A percentile compares a stretch with the other conserved stretches of the same genome.
Conservation (phyloP, 2,329 filamentous ascomycete species). For the Arthrinium puccinioides region DNA sequence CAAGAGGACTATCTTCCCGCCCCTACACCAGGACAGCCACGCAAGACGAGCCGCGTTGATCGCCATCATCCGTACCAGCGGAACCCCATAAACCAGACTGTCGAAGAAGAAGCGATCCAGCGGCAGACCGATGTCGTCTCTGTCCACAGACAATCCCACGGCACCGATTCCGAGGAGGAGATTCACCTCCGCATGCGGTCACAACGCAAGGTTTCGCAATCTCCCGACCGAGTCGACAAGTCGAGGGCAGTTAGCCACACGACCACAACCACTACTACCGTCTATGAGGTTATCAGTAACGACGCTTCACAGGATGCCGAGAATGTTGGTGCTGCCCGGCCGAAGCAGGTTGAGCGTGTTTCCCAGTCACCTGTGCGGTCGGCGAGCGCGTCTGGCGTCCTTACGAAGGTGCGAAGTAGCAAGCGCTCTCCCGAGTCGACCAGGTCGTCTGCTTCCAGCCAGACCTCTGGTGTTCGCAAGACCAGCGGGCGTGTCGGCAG, state of each 20-base stretch:
- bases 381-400: conserved; percentile 44
- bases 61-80: conserved; percentile 68
- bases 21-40: conserved; percentile 89
- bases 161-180: conserved; percentile 74
- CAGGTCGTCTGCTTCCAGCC: conserved; percentile 32
- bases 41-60: conserved; percentile 76
- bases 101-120: conserved; percentile 44
- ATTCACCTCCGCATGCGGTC: conserved; percentile 68
- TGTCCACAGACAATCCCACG: conserved; percentile 54
- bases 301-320: conserved; percentile 64
- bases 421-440: conserved; percentile 45
- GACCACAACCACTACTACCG: conserved; percentile 65
- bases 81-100: conserved; percentile 36
- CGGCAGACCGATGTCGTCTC: conserved; percentile 54
- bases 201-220: conserved; percentile 54
- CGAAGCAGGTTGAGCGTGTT: conserved; percentile 49
- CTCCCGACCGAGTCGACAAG: conserved; percentile 53
- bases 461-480: conserved; percentile 52
- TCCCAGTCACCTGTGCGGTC: conserved; percentile 36
- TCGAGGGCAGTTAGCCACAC: conserved; percentile 68
- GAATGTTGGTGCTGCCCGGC: conserved; percentile 56
- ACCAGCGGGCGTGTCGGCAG: conserved; percentile 60
- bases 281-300: conserved; percentile 57
- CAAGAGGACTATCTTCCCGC: conserved; percentile 90
- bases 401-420: conserved; percentile 60